Base-by-base conservation (phyloP, 192 early-diverging fungal genomes). In the Podila clonocystis region DNA sequence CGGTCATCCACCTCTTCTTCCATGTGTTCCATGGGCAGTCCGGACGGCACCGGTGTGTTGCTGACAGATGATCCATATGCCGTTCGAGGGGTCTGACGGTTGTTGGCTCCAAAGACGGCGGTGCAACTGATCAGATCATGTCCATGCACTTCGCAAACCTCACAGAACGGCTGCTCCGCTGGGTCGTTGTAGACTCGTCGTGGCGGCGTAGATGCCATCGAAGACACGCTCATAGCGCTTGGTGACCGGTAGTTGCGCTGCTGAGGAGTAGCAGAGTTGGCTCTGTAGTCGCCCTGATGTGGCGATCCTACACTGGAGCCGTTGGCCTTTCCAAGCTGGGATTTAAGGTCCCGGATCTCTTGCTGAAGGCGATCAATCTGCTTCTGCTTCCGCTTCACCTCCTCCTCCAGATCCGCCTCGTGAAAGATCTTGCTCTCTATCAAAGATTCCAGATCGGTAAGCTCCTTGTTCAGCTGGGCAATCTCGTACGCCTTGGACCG, bases 381-480 rank as follows among this genome's bases (percentile, higher is more conserved):
- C 58, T 84, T 82, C 59, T 83, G 78, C 26, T 88, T 87, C 13
- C 38, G 60, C 70, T 87, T 83, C 3, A 88, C 62, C 13, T 85
- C 82, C 57, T 92, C 88, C 65, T 90, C 91, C 0, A 93, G 82
- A 71, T 94, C 93, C 0, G 87, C 84, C 48, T 94, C 93, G 58
- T 85, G 86, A 72, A 94, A 94, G 31, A 91, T 88, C 72, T 91
- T 93, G 74, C 90, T 90, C 69, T 94, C 93, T 48, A 93, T 87
- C 58, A 94, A 63, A 26, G 88, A 83, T 60, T 93, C 93, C 24
- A 93, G 67, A 30, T 86, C 88, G 3, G 87, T 86, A 17, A 94
- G 74, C 61, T 94, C 92, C 60, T 91, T 89, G 52, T 91, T 88
- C 22, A 94, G 70, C 45, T 70, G 64, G 15, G 72, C 75, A 24